Base-by-base conservation (phyloP, 192 early-diverging fungal genomes). In the Helicostylum pulchrum region DNA sequence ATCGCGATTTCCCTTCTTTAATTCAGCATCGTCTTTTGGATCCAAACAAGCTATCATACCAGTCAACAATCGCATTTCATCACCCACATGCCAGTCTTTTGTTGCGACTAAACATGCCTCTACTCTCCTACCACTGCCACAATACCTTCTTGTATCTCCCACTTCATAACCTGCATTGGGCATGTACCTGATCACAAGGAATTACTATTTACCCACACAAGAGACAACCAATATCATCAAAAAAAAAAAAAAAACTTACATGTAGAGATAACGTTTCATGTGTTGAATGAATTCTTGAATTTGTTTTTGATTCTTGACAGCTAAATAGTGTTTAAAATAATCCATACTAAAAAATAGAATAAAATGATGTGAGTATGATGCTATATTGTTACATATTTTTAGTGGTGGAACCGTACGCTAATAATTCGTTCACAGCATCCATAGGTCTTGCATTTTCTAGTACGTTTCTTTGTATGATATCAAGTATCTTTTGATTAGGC, bases 101-200 rank as follows among this genome's bases (percentile, higher is more conserved):
- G 74, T 85, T 0, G 84, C 79, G 8, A 85, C 71, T 4, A 85
- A 68, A 60, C 81, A 83, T 11, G 81, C 84, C 19, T 85, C 78
- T 8, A 75, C 70, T 56, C 75, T 77, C 6, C 68, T 69, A 17
- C 64, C 64, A 36, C 61, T 62, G 6, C 74, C 65, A 32, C 67
- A 61, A 49, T 85, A 85, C 7, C 84, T 70, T 51, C 66, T 67
- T 5, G 84, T 85, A 52, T 83, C 77, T 7, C 76, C 68, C 17
- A 85, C 78, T 71, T 85, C 84, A 64, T 70, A 83, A 26, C 84
- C 84, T 31, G 84, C 84, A 20, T 68, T 68, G 0, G 81, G 78
- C 32, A 75, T 52, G 52, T 83, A 85, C 62, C 80, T 81, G 34
- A 47, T 57, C 34, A 55, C 53, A 55, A 31, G 31, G 17, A 55